phyloP scores from a whole-genome alignment of 805 yeast genomes.

The Brettanomyces naardenensis region DNA sequence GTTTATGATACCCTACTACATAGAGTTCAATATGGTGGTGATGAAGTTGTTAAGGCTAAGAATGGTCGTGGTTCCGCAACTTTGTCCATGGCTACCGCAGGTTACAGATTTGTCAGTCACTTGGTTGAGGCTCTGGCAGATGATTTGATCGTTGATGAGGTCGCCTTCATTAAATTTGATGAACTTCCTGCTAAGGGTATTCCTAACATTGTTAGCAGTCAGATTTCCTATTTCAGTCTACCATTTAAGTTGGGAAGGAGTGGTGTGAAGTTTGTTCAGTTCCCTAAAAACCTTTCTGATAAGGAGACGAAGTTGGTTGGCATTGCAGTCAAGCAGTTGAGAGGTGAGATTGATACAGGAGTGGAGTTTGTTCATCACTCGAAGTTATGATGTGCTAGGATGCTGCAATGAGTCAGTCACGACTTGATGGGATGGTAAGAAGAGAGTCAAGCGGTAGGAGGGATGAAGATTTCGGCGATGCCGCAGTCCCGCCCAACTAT shows the following conservation, averaged over 20 bases:
- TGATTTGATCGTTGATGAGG: slow-evolving; percentile 28
- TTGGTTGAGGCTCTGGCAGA: slow-evolving; percentile 17
- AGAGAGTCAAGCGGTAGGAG: too few species aligned
- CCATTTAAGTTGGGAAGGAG: slow-evolving; percentile 32
- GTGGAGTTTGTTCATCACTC: slow-evolving; percentile 16
- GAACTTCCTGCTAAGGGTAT: slow-evolving; percentile 42
- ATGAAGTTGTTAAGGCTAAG: slow-evolving; percentile 92
- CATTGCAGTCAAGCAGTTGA: slow-evolving; percentile 12
- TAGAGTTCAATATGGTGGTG: slow-evolving; percentile 86
- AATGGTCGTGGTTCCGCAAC: slow-evolving; percentile 95
- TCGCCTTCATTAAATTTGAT: slow-evolving; percentile 46
- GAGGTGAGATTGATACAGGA: slow-evolving; percentile 16
- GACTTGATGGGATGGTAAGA: not conserved
- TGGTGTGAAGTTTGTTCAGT: slow-evolving; percentile 24
- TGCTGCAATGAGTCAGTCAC: not conserved
- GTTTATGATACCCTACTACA: slow-evolving; percentile 50
- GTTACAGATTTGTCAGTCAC: slow-evolving; percentile 66
- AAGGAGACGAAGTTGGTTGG: slow-evolving; percentile 11
- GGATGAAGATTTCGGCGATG: too few species aligned
- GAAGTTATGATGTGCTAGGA: slow-evolving; percentile 9
- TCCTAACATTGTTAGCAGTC: slow-evolving; percentile 10
- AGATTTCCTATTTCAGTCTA: slow-evolving; percentile 38
- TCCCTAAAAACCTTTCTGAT: slow-evolving; percentile 10
- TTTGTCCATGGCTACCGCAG: slow-evolving; percentile 92
- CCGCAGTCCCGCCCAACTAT: too few species aligned